Base-by-base conservation (phyloP, 106 monocot genomes). In the Dendrobium huoshanense region DNA sequence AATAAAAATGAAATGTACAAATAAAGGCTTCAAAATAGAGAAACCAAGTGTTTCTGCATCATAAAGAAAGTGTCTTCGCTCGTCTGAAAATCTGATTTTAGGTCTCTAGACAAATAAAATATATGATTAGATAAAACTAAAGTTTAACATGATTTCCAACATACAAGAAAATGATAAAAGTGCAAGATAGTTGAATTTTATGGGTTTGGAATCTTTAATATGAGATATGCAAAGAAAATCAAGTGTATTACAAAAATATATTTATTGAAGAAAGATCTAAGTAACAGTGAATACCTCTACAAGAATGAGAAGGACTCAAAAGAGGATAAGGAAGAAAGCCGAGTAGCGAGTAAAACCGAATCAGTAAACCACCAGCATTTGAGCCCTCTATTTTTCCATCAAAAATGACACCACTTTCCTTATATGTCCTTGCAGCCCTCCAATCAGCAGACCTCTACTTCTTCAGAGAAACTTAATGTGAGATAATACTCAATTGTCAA, bases 391-490 rank as follows among this genome's bases (percentile, higher is more conserved):
- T 74, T 77, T 47, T 87, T 72, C 88, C 90, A 67, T 89, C 85
- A 73, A 86, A 92, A 59, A 92, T 67, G 55, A 81, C 82, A 5
- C 96, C 96, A 77, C 84, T 89, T 68, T 97, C 92, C 80, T 86
- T 89, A 6, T 91, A 92, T 67, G 94, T 81, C 61, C 90, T 84
- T 68, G 96, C 96, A 42, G 88, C 92, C 77, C 81, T 85, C 96
- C 96, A 97, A 81, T 97, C 94, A 73, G 94, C 96, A 85, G 90
- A 90, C 75, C 81, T 92, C 96, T 97, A 94, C 81, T 91, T 90
- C 93, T 96, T 93, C 89, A 90, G 41, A 86, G 83, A 86, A 80
- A 82, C 56, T 45, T 55, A 75, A 59, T 72, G 81, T 85, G 45
- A 91, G 88, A 83, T 15, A 10, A 33, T 72, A 17, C 29, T 72